phyloP scores from a whole-genome alignment of 116 monocot genomes.

The Thalassia testudinum region DNA sequence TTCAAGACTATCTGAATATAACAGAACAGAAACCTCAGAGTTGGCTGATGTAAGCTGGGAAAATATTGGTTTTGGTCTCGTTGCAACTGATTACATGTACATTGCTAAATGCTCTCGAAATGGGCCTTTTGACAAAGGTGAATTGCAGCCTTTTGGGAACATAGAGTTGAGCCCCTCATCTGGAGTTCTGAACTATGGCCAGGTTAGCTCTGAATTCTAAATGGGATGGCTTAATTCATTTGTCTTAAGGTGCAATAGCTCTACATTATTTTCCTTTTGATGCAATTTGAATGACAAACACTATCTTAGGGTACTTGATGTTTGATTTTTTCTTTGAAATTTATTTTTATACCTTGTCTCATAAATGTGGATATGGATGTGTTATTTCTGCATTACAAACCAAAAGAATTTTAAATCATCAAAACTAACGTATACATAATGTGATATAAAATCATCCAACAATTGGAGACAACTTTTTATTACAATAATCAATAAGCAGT shows the following conservation, averaged over 20 bases:
- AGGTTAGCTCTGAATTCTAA: conserved; percentile 25
- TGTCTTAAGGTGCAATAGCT: neutral
- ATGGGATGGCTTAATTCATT: conserved; percentile 1
- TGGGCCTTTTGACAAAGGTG: conserved; percentile 41
- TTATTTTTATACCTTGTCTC: too few species aligned
- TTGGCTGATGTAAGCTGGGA: conserved; percentile 63
- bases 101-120: conserved; percentile 27
- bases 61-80: conserved; percentile 46
- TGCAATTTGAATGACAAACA: too few species aligned
- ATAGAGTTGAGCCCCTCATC: conserved; percentile 56
- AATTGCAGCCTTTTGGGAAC: conserved; percentile 37
- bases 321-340: too few species aligned
- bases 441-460: too few species aligned
- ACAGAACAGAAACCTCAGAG: conserved; percentile 22
- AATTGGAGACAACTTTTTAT: too few species aligned
- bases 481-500: too few species aligned
- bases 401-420: too few species aligned
- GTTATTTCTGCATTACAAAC: too few species aligned
- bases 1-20: too few species aligned
- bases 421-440: too few species aligned
- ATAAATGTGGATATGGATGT: too few species aligned
- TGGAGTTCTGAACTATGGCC: conserved; percentile 82
- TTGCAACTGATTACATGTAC: conserved; percentile 78
- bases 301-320: too few species aligned
- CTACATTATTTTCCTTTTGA: neutral